Conservation (phyloP, 805 yeast species). For the Torulaspora gathmanii region DNA sequence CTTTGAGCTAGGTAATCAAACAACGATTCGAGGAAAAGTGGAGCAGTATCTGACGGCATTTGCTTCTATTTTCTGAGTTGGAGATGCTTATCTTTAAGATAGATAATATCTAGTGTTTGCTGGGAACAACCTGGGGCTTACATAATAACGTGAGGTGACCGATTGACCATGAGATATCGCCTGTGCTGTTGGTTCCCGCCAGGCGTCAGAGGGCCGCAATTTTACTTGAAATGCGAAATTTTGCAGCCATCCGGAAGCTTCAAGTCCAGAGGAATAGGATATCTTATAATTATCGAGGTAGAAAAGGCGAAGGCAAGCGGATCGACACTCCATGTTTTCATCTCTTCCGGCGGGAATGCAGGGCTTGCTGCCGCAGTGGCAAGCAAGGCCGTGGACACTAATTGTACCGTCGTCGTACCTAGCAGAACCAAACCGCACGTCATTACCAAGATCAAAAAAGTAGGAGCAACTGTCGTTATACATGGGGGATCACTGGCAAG, state of each 20-base stretch:
- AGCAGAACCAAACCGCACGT: constrained; percentile 42
- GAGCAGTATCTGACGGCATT: too few species aligned
- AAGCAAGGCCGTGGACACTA: constrained; percentile 32
- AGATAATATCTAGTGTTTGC: too few species aligned
- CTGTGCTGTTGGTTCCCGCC: too few species aligned
- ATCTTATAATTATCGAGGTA: constrained; percentile 36
- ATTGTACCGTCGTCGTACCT: constrained; percentile 62
- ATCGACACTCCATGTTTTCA: constrained; percentile 37
- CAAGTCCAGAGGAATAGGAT: constrained; percentile 51
- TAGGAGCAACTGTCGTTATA: constrained; percentile 47
- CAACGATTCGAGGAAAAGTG: too few species aligned
- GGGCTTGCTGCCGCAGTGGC: constrained; percentile 44
- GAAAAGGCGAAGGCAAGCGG: constrained; percentile 26
- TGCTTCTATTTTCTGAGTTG: too few species aligned
- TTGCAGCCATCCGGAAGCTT: constrained; percentile 54
- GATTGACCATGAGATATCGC: too few species aligned
- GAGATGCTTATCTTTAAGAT: too few species aligned
- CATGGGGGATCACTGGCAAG: constrained; percentile 45
- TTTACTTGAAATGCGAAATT: constrained; percentile 45
- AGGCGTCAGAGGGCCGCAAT: constrained; percentile 18
- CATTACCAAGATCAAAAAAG: constrained; percentile 39
- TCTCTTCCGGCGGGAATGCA: constrained; percentile 54
- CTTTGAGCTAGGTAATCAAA: too few species aligned
- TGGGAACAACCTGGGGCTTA: too few species aligned
- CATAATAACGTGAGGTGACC: too few species aligned